phyloP scores from a whole-genome alignment of 208 protist species.

The Leishmania lainsoni region DNA sequence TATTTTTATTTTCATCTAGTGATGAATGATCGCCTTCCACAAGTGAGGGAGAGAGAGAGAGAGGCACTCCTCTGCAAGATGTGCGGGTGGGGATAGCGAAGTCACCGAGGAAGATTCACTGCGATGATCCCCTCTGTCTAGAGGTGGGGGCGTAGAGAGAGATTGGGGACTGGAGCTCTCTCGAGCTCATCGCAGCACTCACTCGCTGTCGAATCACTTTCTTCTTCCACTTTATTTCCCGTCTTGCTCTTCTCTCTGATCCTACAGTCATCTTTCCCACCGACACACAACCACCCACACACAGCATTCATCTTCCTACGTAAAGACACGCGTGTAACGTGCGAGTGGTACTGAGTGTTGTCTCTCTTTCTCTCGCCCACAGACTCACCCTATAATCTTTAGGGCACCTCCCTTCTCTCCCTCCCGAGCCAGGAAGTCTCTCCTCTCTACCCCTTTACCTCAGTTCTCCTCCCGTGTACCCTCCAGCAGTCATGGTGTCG shows the following conservation, averaged over 20 bases:
- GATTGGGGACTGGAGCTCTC: neutral
- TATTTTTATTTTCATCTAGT: too few species aligned
- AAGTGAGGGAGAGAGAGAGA: neutral
- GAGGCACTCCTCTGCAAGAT: neutral
- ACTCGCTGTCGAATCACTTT: neutral
- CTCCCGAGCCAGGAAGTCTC: neutral
- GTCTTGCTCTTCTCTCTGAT: neutral
- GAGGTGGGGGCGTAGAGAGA: neutral
- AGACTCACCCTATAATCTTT: too few species aligned
- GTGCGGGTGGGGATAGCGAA: neutral
- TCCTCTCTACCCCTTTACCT: neutral
- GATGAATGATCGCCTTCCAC: neutral
- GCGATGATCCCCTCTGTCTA: neutral
- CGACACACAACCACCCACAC: neutral
- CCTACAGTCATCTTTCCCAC: neutral
- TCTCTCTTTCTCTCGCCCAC: neutral
- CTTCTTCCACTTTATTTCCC: neutral
- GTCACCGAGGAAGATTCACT: neutral
- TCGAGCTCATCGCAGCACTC: neutral
- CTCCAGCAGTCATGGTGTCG: neutral
- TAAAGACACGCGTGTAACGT: neutral
- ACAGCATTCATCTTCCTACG: neutral
- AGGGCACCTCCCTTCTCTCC: neutral
- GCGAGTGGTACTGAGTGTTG: neutral
- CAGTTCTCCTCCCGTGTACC: neutral